These are phyloP conservation scores for Ogataea methylovora DNA, from an alignment of 805 yeast genomes.

Conservation along the genomic window DNA sequence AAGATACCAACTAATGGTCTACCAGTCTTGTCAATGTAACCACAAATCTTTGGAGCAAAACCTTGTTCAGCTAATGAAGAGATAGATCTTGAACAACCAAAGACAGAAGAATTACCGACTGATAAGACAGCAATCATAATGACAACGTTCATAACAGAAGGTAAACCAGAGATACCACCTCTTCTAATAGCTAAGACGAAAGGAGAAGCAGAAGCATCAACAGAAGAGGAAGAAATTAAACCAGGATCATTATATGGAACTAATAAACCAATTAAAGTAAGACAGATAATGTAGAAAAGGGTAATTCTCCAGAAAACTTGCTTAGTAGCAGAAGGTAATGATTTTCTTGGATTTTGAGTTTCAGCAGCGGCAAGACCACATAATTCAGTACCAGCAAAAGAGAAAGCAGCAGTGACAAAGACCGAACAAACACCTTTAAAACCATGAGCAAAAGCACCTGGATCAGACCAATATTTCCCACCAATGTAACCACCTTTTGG, in stretches of 20 bases:
- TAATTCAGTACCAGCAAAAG: slow-evolving; percentile 62
- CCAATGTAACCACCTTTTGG: slow-evolving; percentile 51
- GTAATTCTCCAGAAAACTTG: slow-evolving; percentile 61
- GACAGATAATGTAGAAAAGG: slow-evolving; percentile 47
- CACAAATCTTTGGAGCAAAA: slow-evolving; percentile 52
- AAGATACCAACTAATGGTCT: slow-evolving; percentile 68
- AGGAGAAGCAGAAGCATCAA: slow-evolving; percentile 60
- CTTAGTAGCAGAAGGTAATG: slow-evolving; percentile 57
- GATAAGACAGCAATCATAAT: slow-evolving; percentile 66
- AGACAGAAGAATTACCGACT: slow-evolving; percentile 71
- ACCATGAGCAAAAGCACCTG: slow-evolving; percentile 47
- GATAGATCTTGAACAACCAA: slow-evolving; percentile 65
- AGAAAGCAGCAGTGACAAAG: slow-evolving; percentile 54
- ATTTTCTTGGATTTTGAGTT: slow-evolving; percentile 50
- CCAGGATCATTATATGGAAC: slow-evolving; percentile 50
- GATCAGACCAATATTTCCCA: slow-evolving; percentile 48
- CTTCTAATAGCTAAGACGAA: slow-evolving; percentile 63
- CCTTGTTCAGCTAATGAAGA: slow-evolving; percentile 67
- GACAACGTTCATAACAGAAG: slow-evolving; percentile 68
- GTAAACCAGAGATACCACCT: slow-evolving; percentile 58
- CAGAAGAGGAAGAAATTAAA: slow-evolving; percentile 35
- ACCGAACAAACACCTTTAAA: slow-evolving; percentile 63
- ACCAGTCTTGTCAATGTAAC: slow-evolving; percentile 70
- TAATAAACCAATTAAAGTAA: slow-evolving; percentile 48
- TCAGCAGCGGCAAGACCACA: slow-evolving; percentile 64